Evolutionary conservation across 1,139 yeast genomes (phyloP).

Genomic region (Geotrichum aggregatum): DNA sequence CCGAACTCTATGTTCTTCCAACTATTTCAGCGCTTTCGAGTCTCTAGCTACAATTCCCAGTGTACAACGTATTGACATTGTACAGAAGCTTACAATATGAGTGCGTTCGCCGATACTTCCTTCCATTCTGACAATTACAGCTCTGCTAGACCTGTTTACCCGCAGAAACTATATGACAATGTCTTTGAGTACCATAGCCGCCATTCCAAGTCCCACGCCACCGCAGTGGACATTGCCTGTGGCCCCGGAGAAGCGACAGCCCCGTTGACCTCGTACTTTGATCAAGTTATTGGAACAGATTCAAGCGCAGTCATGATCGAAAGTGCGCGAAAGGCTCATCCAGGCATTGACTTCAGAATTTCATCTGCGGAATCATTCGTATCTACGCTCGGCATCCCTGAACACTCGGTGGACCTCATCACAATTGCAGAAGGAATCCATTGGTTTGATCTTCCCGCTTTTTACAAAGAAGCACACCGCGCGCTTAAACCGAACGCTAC

Average conservation of each 20-base stretch:
- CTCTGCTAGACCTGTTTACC: slow-evolving; percentile 64
- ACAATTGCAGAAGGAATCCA: slow-evolving; percentile 76
- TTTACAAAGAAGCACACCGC: slow-evolving; percentile 49
- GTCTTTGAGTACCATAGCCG: slow-evolving; percentile 42
- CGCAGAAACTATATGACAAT: slow-evolving; percentile 48
- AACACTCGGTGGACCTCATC: slow-evolving; percentile 51
- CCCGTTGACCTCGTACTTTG: slow-evolving; percentile 46
- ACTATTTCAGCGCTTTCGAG: no score
- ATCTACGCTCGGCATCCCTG: slow-evolving; percentile 26
- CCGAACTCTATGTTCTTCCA: no score
- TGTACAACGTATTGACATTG: no score
- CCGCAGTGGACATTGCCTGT: slow-evolving; percentile 69
- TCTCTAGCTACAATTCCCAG: no score
- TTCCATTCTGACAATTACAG: slow-evolving; percentile 60
- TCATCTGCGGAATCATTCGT: slow-evolving; percentile 33
- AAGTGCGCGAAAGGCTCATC: slow-evolving; percentile 40
- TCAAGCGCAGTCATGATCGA: slow-evolving; percentile 61
- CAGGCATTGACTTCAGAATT: slow-evolving; percentile 1
- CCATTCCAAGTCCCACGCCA: slow-evolving; percentile 21
- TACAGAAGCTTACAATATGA: no score
- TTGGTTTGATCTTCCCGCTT: slow-evolving; percentile 61
- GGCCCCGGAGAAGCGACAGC: slow-evolving; percentile 81
- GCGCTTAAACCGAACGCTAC: slow-evolving; percentile 59
- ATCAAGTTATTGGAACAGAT: slow-evolving; percentile 62
- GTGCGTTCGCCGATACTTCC: slow-evolving; percentile 53